Conservation (phyloP, 2,329 filamentous ascomycete species). For the Tolypocladium cylindrosporum region DNA sequence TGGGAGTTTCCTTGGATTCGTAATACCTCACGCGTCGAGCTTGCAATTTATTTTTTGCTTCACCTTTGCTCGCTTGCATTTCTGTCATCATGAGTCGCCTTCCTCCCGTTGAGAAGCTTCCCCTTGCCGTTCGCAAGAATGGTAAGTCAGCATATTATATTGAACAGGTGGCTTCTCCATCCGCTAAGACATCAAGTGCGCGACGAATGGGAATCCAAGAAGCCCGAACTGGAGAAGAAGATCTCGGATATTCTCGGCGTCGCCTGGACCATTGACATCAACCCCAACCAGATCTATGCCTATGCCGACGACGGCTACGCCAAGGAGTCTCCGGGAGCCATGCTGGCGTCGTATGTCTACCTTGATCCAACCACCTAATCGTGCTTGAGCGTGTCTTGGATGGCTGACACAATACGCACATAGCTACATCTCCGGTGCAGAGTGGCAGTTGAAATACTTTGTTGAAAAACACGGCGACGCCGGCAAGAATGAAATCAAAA, state of each 20-base stretch:
- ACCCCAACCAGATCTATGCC: constrained; percentile 35
- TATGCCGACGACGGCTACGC: constrained; percentile 33
- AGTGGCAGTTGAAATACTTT: constrained; percentile 30
- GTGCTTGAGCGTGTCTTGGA: background rate
- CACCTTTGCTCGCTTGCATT: background rate
- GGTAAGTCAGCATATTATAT: constrained; percentile 21
- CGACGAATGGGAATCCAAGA: constrained; percentile 41
- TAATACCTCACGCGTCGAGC: background rate
- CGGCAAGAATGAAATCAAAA: constrained; percentile 37
- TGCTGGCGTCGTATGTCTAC: constrained; percentile 30
- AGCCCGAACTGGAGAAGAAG: constrained; percentile 29
- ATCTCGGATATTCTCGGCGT: constrained; percentile 34
- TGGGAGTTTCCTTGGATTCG: background rate
- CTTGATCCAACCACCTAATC: background rate
- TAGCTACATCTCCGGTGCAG: constrained; percentile 35
- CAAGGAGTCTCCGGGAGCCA: constrained; percentile 31
- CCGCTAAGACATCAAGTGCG: constrained; percentile 27
- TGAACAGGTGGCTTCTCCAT: fast-evolving
- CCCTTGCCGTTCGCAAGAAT: constrained; percentile 42
- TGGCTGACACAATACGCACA: background rate
- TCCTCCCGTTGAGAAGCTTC: constrained; percentile 38
- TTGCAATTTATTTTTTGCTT: background rate
- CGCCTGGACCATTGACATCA: constrained; percentile 39
- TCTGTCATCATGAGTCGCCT: constrained; percentile 18
- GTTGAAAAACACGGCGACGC: constrained; percentile 24